These are phyloP conservation scores for Talaromyces atroroseus DNA, from an alignment of 2,329 filamentous ascomycete genomes.

Conservation along the genomic window DNA sequence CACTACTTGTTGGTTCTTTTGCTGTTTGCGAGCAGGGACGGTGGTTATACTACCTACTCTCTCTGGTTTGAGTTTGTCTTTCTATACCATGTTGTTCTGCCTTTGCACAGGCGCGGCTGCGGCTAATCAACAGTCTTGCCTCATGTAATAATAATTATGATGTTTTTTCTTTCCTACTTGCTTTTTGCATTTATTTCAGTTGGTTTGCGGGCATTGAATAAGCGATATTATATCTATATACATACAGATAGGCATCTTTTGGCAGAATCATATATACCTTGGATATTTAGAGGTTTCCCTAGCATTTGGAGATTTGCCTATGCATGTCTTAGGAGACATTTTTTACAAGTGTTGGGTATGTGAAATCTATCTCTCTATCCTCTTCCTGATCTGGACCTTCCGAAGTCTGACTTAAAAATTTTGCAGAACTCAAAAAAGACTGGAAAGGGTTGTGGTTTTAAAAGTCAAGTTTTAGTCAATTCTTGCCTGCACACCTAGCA, in stretches of 20 bases:
- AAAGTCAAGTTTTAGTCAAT: too few relatives aligned
- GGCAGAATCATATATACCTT: background rate
- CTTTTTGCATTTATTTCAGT: conserved; percentile 6
- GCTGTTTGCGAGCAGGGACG: background rate
- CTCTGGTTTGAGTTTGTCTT: conserved; percentile 2
- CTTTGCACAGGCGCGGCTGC: background rate
- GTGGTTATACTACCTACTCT: background rate
- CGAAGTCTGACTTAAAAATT: too few relatives aligned
- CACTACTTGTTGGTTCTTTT: background rate
- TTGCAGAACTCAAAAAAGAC: too few relatives aligned
- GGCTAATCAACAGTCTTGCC: background rate
- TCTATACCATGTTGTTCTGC: conserved; percentile 12
- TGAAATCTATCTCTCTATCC: too few relatives aligned
- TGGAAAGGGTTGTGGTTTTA: too few relatives aligned
- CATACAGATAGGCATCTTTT: background rate
- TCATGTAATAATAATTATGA: conserved; percentile 11
- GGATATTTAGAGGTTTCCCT: background rate
- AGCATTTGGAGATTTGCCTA: too few relatives aligned
- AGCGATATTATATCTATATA: conserved; percentile 9
- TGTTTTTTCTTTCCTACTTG: conserved; percentile 9
- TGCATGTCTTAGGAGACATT: too few relatives aligned
- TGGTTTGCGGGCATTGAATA: background rate
- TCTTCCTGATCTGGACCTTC: too few relatives aligned
- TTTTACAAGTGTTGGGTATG: too few relatives aligned
- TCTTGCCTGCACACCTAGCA: too few relatives aligned